Percentiles rank a stretch among this genome's conserved stretches.
These are phyloP conservation scores for Rhizopogon vinicolor DNA, from an alignment of 768 basidiomycete genomes.

Conservation along the genomic window DNA sequence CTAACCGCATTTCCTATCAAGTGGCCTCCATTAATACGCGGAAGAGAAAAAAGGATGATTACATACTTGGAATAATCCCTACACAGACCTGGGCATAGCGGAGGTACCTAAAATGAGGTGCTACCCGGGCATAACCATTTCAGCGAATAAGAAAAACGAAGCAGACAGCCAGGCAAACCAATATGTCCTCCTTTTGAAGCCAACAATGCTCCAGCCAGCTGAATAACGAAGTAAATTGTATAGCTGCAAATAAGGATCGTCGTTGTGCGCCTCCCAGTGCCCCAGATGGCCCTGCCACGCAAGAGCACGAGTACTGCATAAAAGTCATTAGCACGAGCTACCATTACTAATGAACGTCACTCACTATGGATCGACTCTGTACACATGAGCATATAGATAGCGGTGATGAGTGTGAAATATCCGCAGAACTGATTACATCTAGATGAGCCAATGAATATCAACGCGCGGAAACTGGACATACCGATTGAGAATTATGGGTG, in stretches of 20 bases:
- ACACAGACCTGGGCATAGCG: slow-evolving; percentile 10
- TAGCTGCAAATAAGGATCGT: slow-evolving; percentile 3
- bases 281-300: slow-evolving; percentile 19
- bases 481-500: slow-evolving; percentile 8
- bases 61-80: slow-evolving; percentile 8
- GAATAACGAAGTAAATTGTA: neutral
- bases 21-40: neutral
- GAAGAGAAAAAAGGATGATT: neutral
- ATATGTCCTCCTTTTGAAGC: neutral
- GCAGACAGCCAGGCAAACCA: neutral
- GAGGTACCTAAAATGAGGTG: slow-evolving; percentile 4
- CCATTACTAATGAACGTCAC: neutral
- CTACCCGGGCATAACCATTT: neutral
- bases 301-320: slow-evolving; percentile 20
- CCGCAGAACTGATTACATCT: slow-evolving; percentile 12
- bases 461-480: neutral
- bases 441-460: neutral
- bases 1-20: neutral
- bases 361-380: slow-evolving; percentile 19
- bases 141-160: neutral
- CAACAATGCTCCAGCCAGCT: neutral
- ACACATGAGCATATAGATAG: slow-evolving; percentile 5
- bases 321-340: neutral
- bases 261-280: slow-evolving; percentile 5
- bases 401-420: neutral